These are phyloP conservation scores for Lojkania enalia DNA, from an alignment of 2,329 filamentous ascomycete genomes.

Conservation along the genomic window DNA sequence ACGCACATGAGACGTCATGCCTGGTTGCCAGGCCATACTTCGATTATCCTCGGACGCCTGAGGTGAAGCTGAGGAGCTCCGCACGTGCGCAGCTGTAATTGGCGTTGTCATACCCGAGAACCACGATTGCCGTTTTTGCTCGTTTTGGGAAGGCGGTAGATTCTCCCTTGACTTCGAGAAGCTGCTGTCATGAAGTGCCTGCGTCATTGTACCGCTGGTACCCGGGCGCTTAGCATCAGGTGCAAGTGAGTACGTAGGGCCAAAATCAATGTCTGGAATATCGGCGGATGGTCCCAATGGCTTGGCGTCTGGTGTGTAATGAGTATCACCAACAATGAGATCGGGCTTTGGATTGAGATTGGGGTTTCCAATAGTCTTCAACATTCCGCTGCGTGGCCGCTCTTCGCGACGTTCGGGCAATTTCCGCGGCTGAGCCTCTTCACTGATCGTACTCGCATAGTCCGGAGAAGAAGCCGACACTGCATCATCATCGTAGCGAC, in stretches of 20 bases:
- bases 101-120: conserved; percentile 39
- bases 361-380: conserved; percentile 72
- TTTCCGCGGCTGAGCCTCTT: conserved; percentile 44
- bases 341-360: conserved; percentile 47
- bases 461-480: conserved; percentile 71
- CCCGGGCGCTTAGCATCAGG: conserved; percentile 58
- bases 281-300: conserved; percentile 45
- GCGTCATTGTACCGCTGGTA: conserved; percentile 58
- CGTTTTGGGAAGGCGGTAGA: conserved; percentile 29
- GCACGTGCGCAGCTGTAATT: conserved; percentile 49
- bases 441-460: conserved; percentile 69
- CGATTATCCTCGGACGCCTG: conserved; percentile 61
- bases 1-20: conserved; percentile 55
- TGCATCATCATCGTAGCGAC: conserved; percentile 65
- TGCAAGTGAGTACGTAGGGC: conserved; percentile 74
- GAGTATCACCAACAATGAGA: conserved; percentile 53
- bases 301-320: conserved; percentile 38
- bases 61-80: conserved; percentile 37
- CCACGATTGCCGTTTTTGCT: conserved; percentile 35
- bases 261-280: conserved; percentile 81
- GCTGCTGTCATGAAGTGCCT: conserved; percentile 33
- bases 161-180: conserved; percentile 40
- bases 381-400: conserved; percentile 74
- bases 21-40: conserved; percentile 80
- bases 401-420: conserved; percentile 60